A percentile compares a stretch with the other conserved stretches of the same genome.
Conservation (phyloP, 2,329 filamentous ascomycete genomes). For the Talaromyces sp. region DNA sequence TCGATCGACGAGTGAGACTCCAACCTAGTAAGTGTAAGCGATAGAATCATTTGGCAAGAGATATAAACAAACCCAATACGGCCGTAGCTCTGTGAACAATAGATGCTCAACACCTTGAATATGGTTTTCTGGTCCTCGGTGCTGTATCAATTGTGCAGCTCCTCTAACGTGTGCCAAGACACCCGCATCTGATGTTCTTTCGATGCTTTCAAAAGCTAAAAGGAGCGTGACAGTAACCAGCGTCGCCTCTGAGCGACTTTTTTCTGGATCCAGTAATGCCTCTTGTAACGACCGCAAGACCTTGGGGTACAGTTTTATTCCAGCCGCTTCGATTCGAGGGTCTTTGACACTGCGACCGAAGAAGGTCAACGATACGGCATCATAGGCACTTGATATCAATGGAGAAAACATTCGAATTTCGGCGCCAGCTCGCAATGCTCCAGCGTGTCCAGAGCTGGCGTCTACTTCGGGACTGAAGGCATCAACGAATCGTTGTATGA, state of each 20-base stretch:
- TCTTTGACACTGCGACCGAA: conserved; percentile 37
- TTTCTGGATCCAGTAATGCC: conserved; percentile 34
- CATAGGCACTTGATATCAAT: conserved; percentile 35
- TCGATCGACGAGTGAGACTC: conserved; percentile 29
- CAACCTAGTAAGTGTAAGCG: conserved; percentile 24
- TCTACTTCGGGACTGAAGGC: conserved; percentile 40
- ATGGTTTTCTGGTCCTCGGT: conserved; percentile 39
- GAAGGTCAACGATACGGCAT: conserved; percentile 38
- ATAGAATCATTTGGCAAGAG: neutral
- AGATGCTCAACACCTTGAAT: conserved; percentile 40
- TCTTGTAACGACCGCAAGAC: conserved; percentile 37
- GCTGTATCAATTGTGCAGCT: conserved; percentile 36
- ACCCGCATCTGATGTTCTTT: conserved; percentile 33
- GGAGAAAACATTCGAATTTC: conserved; percentile 41
- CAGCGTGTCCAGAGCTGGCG: conserved; percentile 32
- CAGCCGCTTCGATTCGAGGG: conserved; percentile 31
- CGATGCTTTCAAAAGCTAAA: conserved; percentile 40
- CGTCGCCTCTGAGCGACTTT: conserved; percentile 36
- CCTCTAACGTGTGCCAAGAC: conserved; percentile 34
- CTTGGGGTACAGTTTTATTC: conserved; percentile 33
- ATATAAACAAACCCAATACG: conserved; percentile 33
- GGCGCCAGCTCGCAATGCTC: conserved; percentile 35
- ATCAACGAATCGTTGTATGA: conserved; percentile 39
- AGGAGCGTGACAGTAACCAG: conserved; percentile 38
- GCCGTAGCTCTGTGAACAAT: conserved; percentile 37